Base-by-base conservation (phyloP, 257 asterid genomes). In the Lithospermum erythrorhizon region DNA sequence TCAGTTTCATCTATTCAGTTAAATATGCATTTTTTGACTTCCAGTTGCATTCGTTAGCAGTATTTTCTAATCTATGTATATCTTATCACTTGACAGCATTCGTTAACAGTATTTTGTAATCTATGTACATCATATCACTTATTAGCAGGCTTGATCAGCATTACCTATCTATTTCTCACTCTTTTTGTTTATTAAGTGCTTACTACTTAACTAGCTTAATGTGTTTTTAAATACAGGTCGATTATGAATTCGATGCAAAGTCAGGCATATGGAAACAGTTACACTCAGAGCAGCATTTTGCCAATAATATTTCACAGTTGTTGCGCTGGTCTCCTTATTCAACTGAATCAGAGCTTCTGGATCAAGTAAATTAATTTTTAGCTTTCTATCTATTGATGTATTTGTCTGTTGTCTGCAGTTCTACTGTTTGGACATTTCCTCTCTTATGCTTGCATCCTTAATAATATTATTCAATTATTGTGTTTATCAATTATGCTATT, bases 241-340 rank as follows among this genome's bases (percentile, higher is more conserved):
- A 90, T 73, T 90, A 90, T 73, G 83, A 73, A 71, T 79, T 78
- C 62, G 66, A 72, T 70, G 27, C 64, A 24, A 65, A 58, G 58
- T 66, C 74, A 66, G 64, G 81, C 53, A 63, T 72, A 55, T 90
- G 96, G 95, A 72, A 73, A 37, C 52, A 85, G 51, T 76, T 83
- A 58, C 76, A 68, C 64, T 69, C 61, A 63, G 76, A 76, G 65
- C 78, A 76, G 21, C 84, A 78, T 65, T 72, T 75, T 68, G 69
- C 48, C 64, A 73, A 32, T 55, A 90, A 90, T 74, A 89, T 90
- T 37, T 72, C 95, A 22, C 64, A 82, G 70, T 70, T 90, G 72
- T 71, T 83, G 77, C 78, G 64, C 71, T 90, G 98, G 96, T 85
- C 95, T 66, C 98, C 98, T 24, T 73, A 74, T 71, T 53, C 87